Conservation (phyloP, 1,284 basidiomycete genomes). For the Cryptococcus amylolentus region DNA sequence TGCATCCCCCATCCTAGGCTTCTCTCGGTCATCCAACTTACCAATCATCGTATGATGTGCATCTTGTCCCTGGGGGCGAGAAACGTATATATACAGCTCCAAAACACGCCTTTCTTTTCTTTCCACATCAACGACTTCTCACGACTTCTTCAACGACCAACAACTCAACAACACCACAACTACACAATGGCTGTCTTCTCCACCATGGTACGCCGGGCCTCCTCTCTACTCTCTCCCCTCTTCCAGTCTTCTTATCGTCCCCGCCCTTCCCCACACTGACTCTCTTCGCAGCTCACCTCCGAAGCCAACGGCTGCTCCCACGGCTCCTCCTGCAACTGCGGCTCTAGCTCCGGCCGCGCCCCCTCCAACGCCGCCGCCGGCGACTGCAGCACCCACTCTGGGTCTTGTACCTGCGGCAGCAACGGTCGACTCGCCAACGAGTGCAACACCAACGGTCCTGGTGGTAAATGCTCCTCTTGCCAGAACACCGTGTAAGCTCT, state of each 20-base stretch:
- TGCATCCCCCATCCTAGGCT: too few relatives aligned
- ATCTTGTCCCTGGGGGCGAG: too few relatives aligned
- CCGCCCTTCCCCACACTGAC: not conserved
- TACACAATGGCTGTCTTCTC: slow-evolving; percentile 12
- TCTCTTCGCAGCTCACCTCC: not conserved
- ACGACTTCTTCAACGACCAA: too few relatives aligned
- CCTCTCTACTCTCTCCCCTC: not conserved
- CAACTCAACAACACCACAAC: too few relatives aligned
- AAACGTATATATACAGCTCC: too few relatives aligned
- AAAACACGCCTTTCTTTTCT: too few relatives aligned
- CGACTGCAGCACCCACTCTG: not conserved
- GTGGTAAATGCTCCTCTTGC: slow-evolving; percentile 14
- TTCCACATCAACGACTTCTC: too few relatives aligned
- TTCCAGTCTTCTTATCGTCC: not conserved
- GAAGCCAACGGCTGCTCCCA: slow-evolving; percentile 1
- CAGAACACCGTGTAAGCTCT: slow-evolving; percentile 10
- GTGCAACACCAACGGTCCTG: slow-evolving; percentile 12
- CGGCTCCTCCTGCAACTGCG: slow-evolving; percentile 5
- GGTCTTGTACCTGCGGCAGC: slow-evolving; percentile 7
- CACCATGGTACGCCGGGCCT: slow-evolving; percentile 1
- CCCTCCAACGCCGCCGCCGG: slow-evolving; percentile 2
- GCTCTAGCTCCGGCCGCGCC: slow-evolving; percentile 6
- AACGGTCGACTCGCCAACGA: slow-evolving; percentile 11
- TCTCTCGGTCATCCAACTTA: too few relatives aligned
- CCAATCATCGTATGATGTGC: too few relatives aligned